Base-by-base conservation (phyloP, 1,284 basidiomycete species). In the Puccinia novopanici region DNA sequence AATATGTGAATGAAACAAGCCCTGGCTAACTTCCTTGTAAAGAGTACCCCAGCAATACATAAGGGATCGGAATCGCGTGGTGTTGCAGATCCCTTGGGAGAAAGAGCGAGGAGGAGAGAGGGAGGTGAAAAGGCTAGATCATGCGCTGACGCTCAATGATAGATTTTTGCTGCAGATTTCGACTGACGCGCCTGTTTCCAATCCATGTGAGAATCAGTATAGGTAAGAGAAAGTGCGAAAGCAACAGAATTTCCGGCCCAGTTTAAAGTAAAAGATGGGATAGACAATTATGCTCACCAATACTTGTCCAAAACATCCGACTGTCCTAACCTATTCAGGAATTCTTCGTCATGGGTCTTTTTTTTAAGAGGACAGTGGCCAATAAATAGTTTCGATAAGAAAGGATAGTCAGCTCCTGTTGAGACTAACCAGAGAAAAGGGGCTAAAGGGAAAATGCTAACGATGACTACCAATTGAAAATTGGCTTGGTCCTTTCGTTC, bases 381-480 rank as follows among this genome's bases (percentile, higher is more conserved):
- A 6, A 37, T 57, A 10, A n/a, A 54, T 9, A 2, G 17, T 10
- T 67, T 34, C 42, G 8, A 24, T 45, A 45, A 22, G 40, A 68
- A 50, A 24, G 13, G 34, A 42, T 15, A 50, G 48, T 70, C 17
- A 70, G 65, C 65, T 68, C 9, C 45, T 68, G 40, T 40, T 45
- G 40, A 45, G 65, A 45, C 42, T 45, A 24, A 27, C 15, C 27
- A 24, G 34, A 37, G 37, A 48, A 27, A 45, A 22, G 34, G 24
- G 13, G 45, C 37, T 37, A 27, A 48, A 61, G 3, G 34, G 34
- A 34, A 93, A 95, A 40, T 24, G 30, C 82, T 85, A 24, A 82
- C 82, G 86, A 99, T 99, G 84, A 99, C 92, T 83, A 99, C 92
- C 65, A 99, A 89, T 87, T 99, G 96, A 89, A 98, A 98, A 86